These are phyloP conservation scores for Aspergillus nomiae DNA, from an alignment of 2,329 filamentous ascomycete genomes.

Conservation along the genomic window DNA sequence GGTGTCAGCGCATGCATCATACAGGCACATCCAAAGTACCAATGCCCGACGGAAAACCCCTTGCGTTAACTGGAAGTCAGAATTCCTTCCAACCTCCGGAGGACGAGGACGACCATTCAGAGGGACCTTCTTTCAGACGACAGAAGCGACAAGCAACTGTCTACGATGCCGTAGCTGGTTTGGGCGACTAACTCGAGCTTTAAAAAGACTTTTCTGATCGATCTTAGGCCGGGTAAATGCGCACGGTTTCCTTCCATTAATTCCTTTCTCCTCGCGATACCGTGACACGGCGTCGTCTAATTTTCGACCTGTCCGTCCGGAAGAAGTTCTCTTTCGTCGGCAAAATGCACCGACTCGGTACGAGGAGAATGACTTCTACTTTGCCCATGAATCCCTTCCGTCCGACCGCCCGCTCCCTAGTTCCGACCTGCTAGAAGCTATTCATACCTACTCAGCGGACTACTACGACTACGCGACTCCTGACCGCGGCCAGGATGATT, in stretches of 20 bases:
- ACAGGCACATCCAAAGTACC: not conserved
- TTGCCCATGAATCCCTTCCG: conserved; percentile 51
- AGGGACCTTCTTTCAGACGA: conserved; percentile 15
- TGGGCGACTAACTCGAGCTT: conserved; percentile 10
- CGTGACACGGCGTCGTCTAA: conserved; percentile 39
- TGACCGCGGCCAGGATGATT: conserved; percentile 42
- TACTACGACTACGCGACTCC: conserved; percentile 49
- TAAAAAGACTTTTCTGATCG: conserved; percentile 11
- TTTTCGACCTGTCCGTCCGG: conserved; percentile 51
- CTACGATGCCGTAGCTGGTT: conserved; percentile 62
- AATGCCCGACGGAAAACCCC: conserved; percentile 26
- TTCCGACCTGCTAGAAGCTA: conserved; percentile 58
- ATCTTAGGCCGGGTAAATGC: conserved; percentile 49
- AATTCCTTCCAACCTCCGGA: conserved; percentile 21
- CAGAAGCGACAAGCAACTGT: conserved; percentile 48
- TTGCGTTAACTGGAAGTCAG: conserved; percentile 19
- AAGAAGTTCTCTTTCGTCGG: conserved; percentile 60
- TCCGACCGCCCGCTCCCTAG: conserved; percentile 50
- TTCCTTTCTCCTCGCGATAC: conserved; percentile 28
- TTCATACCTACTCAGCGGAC: conserved; percentile 61
- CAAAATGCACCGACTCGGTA: conserved; percentile 53
- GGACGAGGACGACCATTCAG: conserved; percentile 7
- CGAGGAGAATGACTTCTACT: conserved; percentile 58
- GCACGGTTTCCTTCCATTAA: conserved; percentile 35
- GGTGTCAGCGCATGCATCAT: not conserved